Evolutionary conservation across 495 filamentous ascomycete genomes (phyloP).

Genomic region (Aspergillus bridgeri): DNA sequence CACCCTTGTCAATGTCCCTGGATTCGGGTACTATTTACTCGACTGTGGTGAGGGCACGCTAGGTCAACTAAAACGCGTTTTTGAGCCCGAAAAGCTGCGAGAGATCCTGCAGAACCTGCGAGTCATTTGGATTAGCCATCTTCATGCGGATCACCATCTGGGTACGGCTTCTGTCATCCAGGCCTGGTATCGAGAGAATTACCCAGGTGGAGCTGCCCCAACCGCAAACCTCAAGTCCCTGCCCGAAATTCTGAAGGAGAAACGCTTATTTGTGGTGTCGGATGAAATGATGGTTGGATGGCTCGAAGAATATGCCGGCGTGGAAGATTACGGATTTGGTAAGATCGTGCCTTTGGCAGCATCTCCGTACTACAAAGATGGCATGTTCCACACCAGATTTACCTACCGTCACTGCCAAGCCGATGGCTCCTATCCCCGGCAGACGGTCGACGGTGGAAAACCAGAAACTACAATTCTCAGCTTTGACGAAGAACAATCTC

Average conservation of each 20-base stretch:
- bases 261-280: constrained; percentile 57
- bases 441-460: background rate
- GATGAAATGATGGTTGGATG: constrained; percentile 64
- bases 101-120: constrained; percentile 73
- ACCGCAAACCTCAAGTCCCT: constrained; percentile 28
- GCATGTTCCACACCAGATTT: constrained; percentile 23
- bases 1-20: constrained; percentile 81
- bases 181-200: constrained; percentile 65
- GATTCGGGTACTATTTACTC: constrained; percentile 75
- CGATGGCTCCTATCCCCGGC: constrained; percentile 28
- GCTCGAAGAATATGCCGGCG: constrained; percentile 69
- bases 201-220: constrained; percentile 24
- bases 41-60: constrained; percentile 93
- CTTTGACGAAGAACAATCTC: constrained; percentile 25
- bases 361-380: constrained; percentile 12
- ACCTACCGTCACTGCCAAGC: constrained; percentile 28
- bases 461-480: constrained; percentile 20
- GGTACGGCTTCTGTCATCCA: constrained; percentile 74
- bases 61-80: constrained; percentile 81
- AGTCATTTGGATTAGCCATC: constrained; percentile 88
- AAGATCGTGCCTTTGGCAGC: constrained; percentile 50
- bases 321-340: constrained; percentile 74
- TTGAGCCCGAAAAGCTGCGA: constrained; percentile 56
- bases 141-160: constrained; percentile 95
- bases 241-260: constrained; percentile 37